Evolutionary conservation across 169 alveolate genomes (phyloP).

Genomic region (Eimeria necatrix): DNA sequence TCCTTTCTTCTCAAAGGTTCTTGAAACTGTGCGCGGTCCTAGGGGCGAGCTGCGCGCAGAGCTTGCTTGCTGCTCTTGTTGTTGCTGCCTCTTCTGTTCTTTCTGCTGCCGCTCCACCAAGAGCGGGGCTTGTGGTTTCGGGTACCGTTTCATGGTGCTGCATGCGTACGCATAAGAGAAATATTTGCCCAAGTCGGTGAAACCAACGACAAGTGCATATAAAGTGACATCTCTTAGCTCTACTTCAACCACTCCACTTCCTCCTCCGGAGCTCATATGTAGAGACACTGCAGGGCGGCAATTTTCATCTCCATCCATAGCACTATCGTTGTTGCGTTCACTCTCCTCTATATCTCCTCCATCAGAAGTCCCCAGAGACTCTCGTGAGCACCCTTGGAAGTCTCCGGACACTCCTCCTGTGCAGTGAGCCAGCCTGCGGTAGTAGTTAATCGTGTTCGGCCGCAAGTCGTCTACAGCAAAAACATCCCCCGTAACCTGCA

Average conservation of each 20-base stretch:
- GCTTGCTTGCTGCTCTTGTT: slow-evolving; percentile 49
- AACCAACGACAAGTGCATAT: slow-evolving; percentile 82
- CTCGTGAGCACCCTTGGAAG: background rate
- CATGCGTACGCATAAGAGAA: slow-evolving; percentile 62
- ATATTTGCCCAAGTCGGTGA: slow-evolving; percentile 82
- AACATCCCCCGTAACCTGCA: slow-evolving; percentile 33
- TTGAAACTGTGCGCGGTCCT: slow-evolving; percentile 32
- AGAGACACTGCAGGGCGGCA: slow-evolving; percentile 68
- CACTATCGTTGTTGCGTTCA: slow-evolving; percentile 3
- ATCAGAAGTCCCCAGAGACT: background rate
- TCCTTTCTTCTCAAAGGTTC: background rate
- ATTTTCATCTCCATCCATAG: background rate
- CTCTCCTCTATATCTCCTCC: background rate
- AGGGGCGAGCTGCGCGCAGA: background rate
- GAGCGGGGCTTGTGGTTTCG: slow-evolving; percentile 73
- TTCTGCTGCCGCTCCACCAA: slow-evolving; percentile 37
- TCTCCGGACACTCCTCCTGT: background rate
- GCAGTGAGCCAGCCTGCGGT: slow-evolving; percentile 82
- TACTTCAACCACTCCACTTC: slow-evolving; percentile 73
- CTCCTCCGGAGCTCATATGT: slow-evolving; percentile 37
- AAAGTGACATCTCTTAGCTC: slow-evolving; percentile 83
- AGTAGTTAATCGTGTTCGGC: slow-evolving; percentile 59
- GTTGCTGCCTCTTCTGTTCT: slow-evolving; percentile 12
- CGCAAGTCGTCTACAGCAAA: slow-evolving; percentile 83
- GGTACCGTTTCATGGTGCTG: slow-evolving; percentile 75